These are phyloP conservation scores for Persicaria tinctoria DNA, from an alignment of 148 eudicot species.

Conservation along the genomic window DNA sequence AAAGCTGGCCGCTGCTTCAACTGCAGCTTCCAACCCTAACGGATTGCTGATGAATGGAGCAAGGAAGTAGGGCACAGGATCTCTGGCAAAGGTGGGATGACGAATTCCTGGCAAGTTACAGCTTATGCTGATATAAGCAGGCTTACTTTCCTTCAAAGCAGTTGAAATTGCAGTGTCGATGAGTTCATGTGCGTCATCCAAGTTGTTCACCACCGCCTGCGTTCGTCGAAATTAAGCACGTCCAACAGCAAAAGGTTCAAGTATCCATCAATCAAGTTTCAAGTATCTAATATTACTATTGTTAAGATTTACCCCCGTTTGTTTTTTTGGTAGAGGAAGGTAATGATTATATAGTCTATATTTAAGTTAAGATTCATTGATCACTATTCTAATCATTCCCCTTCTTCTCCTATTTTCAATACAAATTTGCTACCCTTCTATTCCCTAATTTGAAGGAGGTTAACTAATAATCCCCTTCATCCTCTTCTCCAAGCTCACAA, in stretches of 20 bases:
- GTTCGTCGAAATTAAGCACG: conserved; percentile 1
- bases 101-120: conserved; percentile 70
- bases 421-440: too few species aligned
- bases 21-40: conserved; percentile 70
- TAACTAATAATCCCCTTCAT: too few species aligned
- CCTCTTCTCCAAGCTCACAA: too few species aligned
- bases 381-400: too few species aligned
- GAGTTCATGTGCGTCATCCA: conserved; percentile 76
- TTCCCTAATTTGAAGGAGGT: too few species aligned
- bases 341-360: too few species aligned
- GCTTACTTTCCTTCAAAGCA: conserved; percentile 76
- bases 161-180: conserved; percentile 83
- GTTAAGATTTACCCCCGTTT: not conserved
- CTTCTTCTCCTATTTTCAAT: too few species aligned
- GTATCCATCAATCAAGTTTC: not conserved
- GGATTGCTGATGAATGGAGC: conserved; percentile 63
- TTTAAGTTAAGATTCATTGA: too few species aligned
- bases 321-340: too few species aligned
- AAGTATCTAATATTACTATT: not conserved
- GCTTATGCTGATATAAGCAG: conserved; percentile 67
- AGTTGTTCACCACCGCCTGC: conserved; percentile 59
- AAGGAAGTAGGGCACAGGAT: conserved; percentile 66
- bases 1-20: conserved; percentile 60
- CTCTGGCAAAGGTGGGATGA: conserved; percentile 59
- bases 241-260: not conserved